Evolutionary conservation across 2,329 filamentous ascomycete genomes (phyloP).

Genomic region (Aspergillus calidoustus): DNA sequence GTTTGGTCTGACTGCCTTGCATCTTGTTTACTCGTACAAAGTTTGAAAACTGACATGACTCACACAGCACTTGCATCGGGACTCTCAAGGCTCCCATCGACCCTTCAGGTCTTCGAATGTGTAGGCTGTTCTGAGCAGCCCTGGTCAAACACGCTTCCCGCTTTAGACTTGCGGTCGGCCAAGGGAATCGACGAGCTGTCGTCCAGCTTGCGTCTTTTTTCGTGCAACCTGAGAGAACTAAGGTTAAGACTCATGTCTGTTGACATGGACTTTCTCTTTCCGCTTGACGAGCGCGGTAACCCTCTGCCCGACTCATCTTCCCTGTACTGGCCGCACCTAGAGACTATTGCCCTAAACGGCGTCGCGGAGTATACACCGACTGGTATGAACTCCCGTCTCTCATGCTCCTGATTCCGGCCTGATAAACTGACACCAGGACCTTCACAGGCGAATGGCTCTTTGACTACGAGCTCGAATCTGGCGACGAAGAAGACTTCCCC

Average conservation of each 20-base stretch:
- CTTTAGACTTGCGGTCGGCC: background rate
- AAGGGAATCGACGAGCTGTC: slow-evolving; percentile 1
- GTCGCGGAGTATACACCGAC: slow-evolving; percentile 6
- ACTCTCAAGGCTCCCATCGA: background rate
- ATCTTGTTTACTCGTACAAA: background rate
- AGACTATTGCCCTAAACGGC: background rate
- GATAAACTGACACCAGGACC: background rate
- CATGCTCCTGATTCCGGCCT: background rate
- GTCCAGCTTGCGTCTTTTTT: background rate
- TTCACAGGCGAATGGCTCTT: slow-evolving; percentile 12
- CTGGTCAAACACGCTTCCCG: slow-evolving; percentile 9
- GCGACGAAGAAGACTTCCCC: background rate
- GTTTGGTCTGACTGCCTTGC: too few relatives aligned
- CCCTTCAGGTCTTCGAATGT: background rate
- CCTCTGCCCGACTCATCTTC: background rate
- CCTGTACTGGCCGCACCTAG: slow-evolving; percentile 13
- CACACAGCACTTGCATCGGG: slow-evolving; percentile 5
- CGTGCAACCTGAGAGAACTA: slow-evolving; percentile 3
- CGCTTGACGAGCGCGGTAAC: slow-evolving; percentile 1
- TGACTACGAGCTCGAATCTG: background rate
- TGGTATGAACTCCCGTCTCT: slow-evolving; percentile 2
- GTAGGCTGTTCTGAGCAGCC: background rate
- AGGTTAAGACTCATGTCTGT: background rate
- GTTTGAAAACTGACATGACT: background rate
- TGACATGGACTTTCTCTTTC: slow-evolving; percentile 8